Conservation (phyloP, 2,329 filamentous ascomycete genomes). For the Berkeleyomyces basicola region DNA sequence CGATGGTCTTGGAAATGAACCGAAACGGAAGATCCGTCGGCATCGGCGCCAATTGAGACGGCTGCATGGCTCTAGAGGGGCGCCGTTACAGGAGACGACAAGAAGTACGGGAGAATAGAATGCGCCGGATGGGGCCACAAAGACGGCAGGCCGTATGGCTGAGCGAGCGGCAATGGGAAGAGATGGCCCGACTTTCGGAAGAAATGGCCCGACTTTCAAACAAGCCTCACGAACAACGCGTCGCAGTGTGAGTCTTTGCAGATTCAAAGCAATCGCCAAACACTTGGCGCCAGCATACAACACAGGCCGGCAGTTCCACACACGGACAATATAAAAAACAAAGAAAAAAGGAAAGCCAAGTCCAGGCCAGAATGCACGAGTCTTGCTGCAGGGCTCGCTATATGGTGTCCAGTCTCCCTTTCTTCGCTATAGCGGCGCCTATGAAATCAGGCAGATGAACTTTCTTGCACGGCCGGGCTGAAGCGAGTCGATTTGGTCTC, state of each 20-base stretch:
- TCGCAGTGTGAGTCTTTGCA: no score
- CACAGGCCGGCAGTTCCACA: no score
- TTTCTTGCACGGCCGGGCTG: not conserved
- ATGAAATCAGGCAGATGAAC: not conserved
- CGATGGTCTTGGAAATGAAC: slow-evolving; percentile 90
- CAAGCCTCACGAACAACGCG: no score
- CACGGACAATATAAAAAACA: no score
- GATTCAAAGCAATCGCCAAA: no score
- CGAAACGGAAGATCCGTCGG: slow-evolving; percentile 78
- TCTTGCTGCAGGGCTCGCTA: no score
- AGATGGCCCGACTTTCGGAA: no score
- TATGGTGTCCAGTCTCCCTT: not conserved
- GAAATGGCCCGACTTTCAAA: no score
- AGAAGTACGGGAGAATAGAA: not conserved
- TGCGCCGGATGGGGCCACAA: not conserved
- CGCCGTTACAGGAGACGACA: not conserved
- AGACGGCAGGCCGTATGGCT: not conserved
- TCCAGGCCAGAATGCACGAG: no score
- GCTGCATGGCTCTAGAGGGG: slow-evolving; percentile 4
- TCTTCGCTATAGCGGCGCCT: not conserved
- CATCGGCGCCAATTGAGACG: slow-evolving; percentile 74
- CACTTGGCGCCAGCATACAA: no score
- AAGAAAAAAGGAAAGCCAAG: no score
- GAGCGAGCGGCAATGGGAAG: no score
- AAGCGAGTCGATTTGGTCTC: not conserved